Evolutionary conservation across 2,329 filamentous ascomycete species (phyloP), one percentile per base, ranked within the genome.

Genomic region (Trichoderma atrobrunneum): DNA sequence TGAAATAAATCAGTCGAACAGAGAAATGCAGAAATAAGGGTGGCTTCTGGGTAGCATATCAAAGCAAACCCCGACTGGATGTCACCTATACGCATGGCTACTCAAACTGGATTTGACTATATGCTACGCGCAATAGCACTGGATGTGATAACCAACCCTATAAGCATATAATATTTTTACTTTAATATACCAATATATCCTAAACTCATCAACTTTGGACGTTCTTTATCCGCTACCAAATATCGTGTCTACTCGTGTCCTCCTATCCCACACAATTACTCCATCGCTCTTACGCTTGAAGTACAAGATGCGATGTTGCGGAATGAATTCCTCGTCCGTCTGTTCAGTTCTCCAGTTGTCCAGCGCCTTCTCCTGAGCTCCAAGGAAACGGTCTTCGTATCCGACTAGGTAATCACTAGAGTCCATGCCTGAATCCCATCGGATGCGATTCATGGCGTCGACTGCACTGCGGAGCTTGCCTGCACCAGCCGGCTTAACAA

Each of bases 251-350:
- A 82, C 82, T 75, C 87, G 85, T 73, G 81, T 83, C 75, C 82
- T 83, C 73, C 86, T 80, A 75, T 91, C 87, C 89, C 89, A 91
- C 5, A 90, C 82, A n/a, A 86, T 78, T 5, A 77, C 78, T 0
- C 83, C 83, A 72, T 88, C 87, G 71, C 83, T 86, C 77, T 79
- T 84, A 12, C 85, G 82, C 78, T 85, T 88, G 76, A 91, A 91
- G 78, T 89, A 90, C 71, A 89, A 77, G 74, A 91, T 89, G 18
- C 89, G 83, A 76, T 91, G 89, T 79, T 90, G 87, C 7, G 89
- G 89, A 70, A 91, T 90, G 76, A 90, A 91, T 78, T 91, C 89
- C 72, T 91, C 88, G 74, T 91, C 86, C 36, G 89, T 90, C 79
- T 88, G 86, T 76, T 90, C 89, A 18, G 81, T 83, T 81, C 88